These are phyloP conservation scores for Graphiopsis chlorocephala DNA, from an alignment of 2,329 filamentous ascomycete genomes.

Conservation along the genomic window DNA sequence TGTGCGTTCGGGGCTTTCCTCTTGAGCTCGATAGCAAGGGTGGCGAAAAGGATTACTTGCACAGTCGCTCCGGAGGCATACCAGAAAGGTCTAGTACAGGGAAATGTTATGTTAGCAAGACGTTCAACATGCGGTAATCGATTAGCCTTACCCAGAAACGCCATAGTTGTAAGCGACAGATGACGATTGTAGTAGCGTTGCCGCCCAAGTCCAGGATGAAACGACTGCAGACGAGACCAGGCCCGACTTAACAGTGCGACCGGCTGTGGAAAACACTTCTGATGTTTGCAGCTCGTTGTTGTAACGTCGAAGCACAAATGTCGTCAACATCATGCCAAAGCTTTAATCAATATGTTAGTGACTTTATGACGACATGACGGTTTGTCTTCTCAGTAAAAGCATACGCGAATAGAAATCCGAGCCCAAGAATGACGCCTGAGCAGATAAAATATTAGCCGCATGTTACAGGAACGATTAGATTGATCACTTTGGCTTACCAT, in stretches of 20 bases:
- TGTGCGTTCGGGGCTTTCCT: conserved; percentile 81
- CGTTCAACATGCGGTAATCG: no score
- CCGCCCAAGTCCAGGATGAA: conserved; percentile 90
- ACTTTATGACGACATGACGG: not conserved
- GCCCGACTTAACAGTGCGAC: conserved; percentile 83
- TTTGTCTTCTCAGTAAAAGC: conserved; percentile 17
- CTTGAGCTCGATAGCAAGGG: conserved; percentile 83
- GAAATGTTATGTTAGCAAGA: not conserved
- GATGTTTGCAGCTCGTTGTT: conserved; percentile 81
- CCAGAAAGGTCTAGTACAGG: conserved; percentile 53
- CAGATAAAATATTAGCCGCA: not conserved
- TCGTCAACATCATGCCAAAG: conserved; percentile 71
- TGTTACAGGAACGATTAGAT: not conserved
- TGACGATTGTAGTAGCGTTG: conserved; percentile 58
- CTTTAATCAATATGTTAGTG: not conserved
- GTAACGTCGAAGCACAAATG: conserved; percentile 66
- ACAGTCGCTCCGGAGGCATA: conserved; percentile 69
- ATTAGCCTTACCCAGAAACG: conserved; percentile 46
- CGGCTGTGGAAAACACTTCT: conserved; percentile 89
- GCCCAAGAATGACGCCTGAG: conserved; percentile 61
- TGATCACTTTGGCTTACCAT: conserved; percentile 48
- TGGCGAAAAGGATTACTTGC: conserved; percentile 83
- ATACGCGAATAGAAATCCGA: conserved; percentile 69
- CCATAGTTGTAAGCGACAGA: conserved; percentile 61
- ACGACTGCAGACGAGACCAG: conserved; percentile 88